Conservation (phyloP, 2,329 filamentous ascomycete genomes). For the Sarocladium strictum region DNA sequence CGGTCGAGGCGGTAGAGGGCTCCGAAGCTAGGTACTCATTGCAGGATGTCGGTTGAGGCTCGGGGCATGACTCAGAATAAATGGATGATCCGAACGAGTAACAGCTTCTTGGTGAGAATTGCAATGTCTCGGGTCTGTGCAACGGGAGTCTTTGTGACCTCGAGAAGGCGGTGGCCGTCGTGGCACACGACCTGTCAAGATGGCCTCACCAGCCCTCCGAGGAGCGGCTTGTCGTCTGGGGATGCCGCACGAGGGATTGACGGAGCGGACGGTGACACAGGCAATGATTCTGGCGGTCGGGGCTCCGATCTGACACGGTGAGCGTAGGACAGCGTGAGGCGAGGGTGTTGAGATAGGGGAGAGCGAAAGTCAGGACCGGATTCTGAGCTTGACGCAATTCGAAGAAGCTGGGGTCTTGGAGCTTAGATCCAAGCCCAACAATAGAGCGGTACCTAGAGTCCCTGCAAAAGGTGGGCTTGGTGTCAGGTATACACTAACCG, state of each 20-base stretch:
- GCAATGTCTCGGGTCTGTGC: not conserved
- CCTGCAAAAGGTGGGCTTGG: no score
- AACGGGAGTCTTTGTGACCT: not conserved
- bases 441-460: not conserved
- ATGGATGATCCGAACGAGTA: not conserved
- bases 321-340: no score
- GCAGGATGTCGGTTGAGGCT: not conserved
- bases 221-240: not conserved
- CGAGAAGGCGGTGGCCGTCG: not conserved
- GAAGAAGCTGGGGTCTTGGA: not conserved
- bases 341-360: not conserved
- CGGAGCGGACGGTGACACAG: not conserved
- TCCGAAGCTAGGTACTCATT: no score
- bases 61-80: not conserved
- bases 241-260: not conserved
- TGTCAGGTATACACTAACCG: no score
- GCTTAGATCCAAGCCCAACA: not conserved
- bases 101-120: not conserved
- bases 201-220: not conserved
- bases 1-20: not conserved
- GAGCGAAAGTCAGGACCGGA: not conserved
- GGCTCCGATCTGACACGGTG: not conserved
- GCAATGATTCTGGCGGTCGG: not conserved
- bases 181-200: not conserved
- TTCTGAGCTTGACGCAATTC: not conserved